Conservation (phyloP, 2,329 filamentous ascomycete genomes). For the Nannizziopsis barbatae region DNA sequence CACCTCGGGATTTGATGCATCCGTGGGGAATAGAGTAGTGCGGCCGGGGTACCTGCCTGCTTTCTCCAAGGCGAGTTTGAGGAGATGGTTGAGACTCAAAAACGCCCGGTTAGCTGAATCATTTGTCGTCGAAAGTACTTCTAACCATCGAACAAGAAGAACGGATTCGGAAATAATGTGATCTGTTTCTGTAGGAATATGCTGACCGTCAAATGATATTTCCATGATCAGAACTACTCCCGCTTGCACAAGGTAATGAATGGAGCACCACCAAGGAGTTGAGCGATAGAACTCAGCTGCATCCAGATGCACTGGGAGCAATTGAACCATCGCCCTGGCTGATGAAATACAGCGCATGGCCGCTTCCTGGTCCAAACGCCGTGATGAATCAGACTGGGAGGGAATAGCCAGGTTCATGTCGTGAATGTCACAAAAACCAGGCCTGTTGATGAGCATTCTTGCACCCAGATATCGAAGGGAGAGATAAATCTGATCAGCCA, state of each 20-base stretch:
- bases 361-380: constrained; percentile 22
- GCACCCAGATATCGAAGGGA: constrained; percentile 23
- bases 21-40: background rate
- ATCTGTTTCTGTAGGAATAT: constrained; percentile 19
- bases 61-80: constrained; percentile 13
- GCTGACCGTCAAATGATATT: constrained; percentile 22
- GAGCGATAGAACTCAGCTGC: constrained; percentile 22
- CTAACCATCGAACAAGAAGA: constrained; percentile 27
- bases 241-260: constrained; percentile 33
- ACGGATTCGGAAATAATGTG: constrained; percentile 21
- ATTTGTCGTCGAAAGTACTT: constrained; percentile 23
- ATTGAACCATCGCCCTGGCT: constrained; percentile 24
- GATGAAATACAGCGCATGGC: constrained; percentile 27
- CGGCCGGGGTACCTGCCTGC: background rate
- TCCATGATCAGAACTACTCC: constrained; percentile 29
- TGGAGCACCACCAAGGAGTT: constrained; percentile 33
- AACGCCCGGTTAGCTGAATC: constrained; percentile 24
- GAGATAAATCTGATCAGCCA: constrained; percentile 15
- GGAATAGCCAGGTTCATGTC: constrained; percentile 24
- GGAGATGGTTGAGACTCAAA: constrained; percentile 9
- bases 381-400: constrained; percentile 23
- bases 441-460: constrained; percentile 29
- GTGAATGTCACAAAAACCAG: constrained; percentile 26
- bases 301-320: constrained; percentile 25
- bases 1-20: background rate